A percentile compares a stretch with the other conserved stretches of the same genome.
These are phyloP conservation scores for Kluyveromyces sp. DNA, from an alignment of 1,139 yeast species.

Conservation along the genomic window DNA sequence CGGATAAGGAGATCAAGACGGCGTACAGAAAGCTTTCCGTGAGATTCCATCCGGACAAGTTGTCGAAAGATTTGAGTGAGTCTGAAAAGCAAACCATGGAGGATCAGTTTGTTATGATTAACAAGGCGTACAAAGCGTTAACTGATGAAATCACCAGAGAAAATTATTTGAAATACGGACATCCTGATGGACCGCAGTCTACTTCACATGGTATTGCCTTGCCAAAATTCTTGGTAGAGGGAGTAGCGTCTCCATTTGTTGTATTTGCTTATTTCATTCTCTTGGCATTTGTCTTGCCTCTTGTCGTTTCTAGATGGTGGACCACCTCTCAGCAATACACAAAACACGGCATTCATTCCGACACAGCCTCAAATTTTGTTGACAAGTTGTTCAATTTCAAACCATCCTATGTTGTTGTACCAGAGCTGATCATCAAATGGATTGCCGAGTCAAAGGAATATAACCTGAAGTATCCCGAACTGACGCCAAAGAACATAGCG, in stretches of 20 bases:
- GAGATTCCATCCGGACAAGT: conserved; percentile 90
- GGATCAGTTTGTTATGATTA: conserved; percentile 69
- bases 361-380: conserved; percentile 70
- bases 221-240: conserved; percentile 87
- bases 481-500: conserved; percentile 43
- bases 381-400: conserved; percentile 62
- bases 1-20: conserved; percentile 72
- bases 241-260: conserved; percentile 62
- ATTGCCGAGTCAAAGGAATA: conserved; percentile 62
- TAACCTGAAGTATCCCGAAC: conserved; percentile 38
- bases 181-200: conserved; percentile 97
- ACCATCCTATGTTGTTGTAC: conserved; percentile 64
- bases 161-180: conserved; percentile 82
- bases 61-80: conserved; percentile 56
- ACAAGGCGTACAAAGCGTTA: conserved; percentile 89
- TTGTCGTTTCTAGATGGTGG: conserved; percentile 88
- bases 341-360: conserved; percentile 72
- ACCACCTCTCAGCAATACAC: conserved; percentile 71
- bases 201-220: conserved; percentile 94
- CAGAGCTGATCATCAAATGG: conserved; percentile 52
- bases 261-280: conserved; percentile 58
- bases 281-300: conserved; percentile 74
- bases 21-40: conserved; percentile 81
- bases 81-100: conserved; percentile 56
- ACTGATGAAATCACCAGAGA: conserved; percentile 84